Conservation (phyloP, 495 filamentous ascomycete species). For the Aspergillus bertholletiae region DNA sequence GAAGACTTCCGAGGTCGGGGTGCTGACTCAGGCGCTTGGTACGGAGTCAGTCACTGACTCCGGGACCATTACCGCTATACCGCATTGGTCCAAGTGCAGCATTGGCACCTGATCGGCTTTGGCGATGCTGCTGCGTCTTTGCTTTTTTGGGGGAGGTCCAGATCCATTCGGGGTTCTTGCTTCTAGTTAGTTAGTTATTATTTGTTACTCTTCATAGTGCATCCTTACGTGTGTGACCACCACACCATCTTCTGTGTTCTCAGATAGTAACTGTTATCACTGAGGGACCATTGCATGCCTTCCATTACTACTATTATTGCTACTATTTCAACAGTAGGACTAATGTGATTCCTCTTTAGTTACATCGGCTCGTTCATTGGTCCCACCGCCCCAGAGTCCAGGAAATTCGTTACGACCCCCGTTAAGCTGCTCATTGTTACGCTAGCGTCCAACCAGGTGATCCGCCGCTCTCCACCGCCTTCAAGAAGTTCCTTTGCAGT, state of each 20-base stretch:
- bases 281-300: no score
- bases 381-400: background rate
- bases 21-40: slow-evolving; percentile 27
- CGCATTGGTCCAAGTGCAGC: slow-evolving; percentile 2
- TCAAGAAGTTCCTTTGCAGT: slow-evolving; percentile 23
- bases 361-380: background rate
- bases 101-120: slow-evolving; percentile 4
- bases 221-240: no score
- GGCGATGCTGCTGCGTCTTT: background rate
- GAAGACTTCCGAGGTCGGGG: slow-evolving; percentile 26
- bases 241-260: no score
- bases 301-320: background rate
- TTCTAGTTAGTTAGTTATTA: no score
- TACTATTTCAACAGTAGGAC: background rate
- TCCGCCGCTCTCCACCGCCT: slow-evolving; percentile 14
- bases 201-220: no score
- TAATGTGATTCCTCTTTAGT: background rate
- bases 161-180: background rate
- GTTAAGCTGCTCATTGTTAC: slow-evolving; percentile 7
- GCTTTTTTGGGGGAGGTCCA: background rate
- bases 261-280: no score
- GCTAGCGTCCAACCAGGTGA: slow-evolving; percentile 10
- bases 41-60: background rate
- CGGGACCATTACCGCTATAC: slow-evolving; percentile 9
- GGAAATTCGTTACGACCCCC: background rate